Conservation (phyloP, 495 filamentous ascomycete species). For the Xylaria bambusicola region DNA sequence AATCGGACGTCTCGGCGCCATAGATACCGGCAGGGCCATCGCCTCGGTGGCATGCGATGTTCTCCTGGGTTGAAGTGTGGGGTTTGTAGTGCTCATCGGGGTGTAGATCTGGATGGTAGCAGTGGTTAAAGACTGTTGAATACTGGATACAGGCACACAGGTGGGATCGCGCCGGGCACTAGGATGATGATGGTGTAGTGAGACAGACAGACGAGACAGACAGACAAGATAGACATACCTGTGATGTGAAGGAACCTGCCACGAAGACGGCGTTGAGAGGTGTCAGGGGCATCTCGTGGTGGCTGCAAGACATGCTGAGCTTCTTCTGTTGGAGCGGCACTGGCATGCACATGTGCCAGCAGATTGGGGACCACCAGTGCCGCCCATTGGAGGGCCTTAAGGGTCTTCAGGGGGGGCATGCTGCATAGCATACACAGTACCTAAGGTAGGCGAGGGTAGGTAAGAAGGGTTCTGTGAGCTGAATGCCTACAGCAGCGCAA, state of each 20-base stretch:
- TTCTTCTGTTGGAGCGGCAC: slow-evolving; percentile 29
- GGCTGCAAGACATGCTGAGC: slow-evolving; percentile 31
- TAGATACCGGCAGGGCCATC: slow-evolving; percentile 75
- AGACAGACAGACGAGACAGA: too few species aligned
- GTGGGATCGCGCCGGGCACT: too few species aligned
- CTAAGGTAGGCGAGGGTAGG: too few species aligned
- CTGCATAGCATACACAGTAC: slow-evolving; percentile 15
- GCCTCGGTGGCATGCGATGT: slow-evolving; percentile 75
- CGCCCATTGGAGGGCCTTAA: slow-evolving; percentile 21
- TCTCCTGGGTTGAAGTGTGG: slow-evolving; percentile 68
- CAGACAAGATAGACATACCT: too few species aligned
- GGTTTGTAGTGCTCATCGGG: slow-evolving; percentile 82
- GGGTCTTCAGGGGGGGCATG: slow-evolving; percentile 24
- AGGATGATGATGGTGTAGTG: slow-evolving; percentile 15
- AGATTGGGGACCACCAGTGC: slow-evolving; percentile 27
- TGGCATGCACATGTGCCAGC: slow-evolving; percentile 29
- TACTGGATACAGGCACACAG: background rate
- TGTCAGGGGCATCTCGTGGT: slow-evolving; percentile 10
- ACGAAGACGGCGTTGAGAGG: slow-evolving; percentile 55
- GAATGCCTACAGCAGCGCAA: background rate
- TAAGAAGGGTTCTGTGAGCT: slow-evolving; percentile 22
- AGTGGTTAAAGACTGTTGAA: too few species aligned
- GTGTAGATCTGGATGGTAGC: slow-evolving; percentile 69
- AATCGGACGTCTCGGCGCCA: slow-evolving; percentile 82
- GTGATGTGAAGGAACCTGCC: slow-evolving; percentile 95